These are phyloP conservation scores for Gremmenia infestans DNA, from an alignment of 2,329 filamentous ascomycete species.

Conservation along the genomic window DNA sequence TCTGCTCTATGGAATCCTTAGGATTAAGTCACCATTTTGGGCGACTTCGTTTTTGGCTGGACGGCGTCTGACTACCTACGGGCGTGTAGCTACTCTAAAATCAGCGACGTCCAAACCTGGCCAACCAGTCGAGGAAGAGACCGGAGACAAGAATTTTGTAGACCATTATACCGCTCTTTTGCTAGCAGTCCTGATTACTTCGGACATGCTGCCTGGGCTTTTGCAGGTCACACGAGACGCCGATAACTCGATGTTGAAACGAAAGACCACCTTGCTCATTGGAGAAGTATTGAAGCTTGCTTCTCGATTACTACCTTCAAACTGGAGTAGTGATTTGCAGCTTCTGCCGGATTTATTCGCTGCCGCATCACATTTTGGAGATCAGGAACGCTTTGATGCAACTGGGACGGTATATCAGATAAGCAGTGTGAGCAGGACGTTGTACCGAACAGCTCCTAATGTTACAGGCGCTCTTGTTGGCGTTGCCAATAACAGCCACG, in stretches of 20 bases:
- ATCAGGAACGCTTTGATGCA: constrained; percentile 71
- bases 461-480: constrained; percentile 21
- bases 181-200: constrained; percentile 77
- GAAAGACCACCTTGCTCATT: constrained; percentile 85
- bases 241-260: constrained; percentile 65
- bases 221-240: constrained; percentile 63
- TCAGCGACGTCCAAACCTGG: constrained; percentile 44
- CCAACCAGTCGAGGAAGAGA: constrained; percentile 56
- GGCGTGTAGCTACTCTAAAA: constrained; percentile 83
- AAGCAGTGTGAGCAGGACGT: constrained; percentile 89
- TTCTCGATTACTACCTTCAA: constrained; percentile 74
- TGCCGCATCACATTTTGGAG: constrained; percentile 65
- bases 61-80: constrained; percentile 88
- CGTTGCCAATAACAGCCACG: constrained; percentile 34
- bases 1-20: constrained; percentile 70
- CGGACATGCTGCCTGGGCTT: constrained; percentile 62
- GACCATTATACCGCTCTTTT: constrained; percentile 92
- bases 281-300: constrained; percentile 89
- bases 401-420: constrained; percentile 95
- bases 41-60: constrained; percentile 93
- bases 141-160: constrained; percentile 75
- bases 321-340: constrained; percentile 80
- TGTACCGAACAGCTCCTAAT: constrained; percentile 70
- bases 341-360: constrained; percentile 81
- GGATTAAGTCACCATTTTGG: constrained; percentile 93